Base-by-base conservation (phyloP, 805 yeast genomes). In the Kodamaea laetipori region DNA sequence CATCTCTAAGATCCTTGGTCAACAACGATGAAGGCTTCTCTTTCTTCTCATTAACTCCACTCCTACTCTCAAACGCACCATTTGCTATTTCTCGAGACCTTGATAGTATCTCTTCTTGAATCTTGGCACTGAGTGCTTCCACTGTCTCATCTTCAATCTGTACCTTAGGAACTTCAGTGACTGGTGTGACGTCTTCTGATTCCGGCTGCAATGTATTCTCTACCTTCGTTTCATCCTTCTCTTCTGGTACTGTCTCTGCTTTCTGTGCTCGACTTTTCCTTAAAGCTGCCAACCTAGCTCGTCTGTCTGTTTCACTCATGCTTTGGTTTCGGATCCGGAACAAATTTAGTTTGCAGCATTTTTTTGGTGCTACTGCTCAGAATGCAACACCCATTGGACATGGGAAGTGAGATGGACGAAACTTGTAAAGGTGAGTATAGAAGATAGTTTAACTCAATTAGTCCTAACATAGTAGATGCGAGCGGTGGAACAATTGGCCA, bases 1-100 rank as follows among this genome's bases (percentile, higher is more conserved):
- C 68, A 11, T 50, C 46, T 42, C 60, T 63, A 40, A 70, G 57
- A 41, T 69, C 73, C 34, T 56, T 42, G 15, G 67, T 67, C 39
- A 59, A 53, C n/a, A 12, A n/a, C 12, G 45, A 35, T 8, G 45
- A 11, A 11, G 21, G n/a, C 25, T 42, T 41, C 9, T 25, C 17
- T 11, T 27, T 28, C 8, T 31, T 28, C 32, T 32, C 26, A 9
- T 30, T 15, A 15, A n/a, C 17, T 15, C 18, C 17, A 15, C 19
- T 30, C 9, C 17, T 13, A 11, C 18, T 30, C 9, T 31, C 39
- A 9, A 25, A 13, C 13, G 25, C 24, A 2, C 30, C 44, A 36
- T 39, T 39, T 19, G 50, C 49, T 26, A 26, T 19, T 16, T 16
- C 25, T 11, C 45, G 15, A 10, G 39, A 30, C n/a, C 26, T 27